Evolutionary conservation across 495 filamentous ascomycete genomes (phyloP), one percentile per base, ranked within the genome.

Genomic region (Rhizodiscina lignyota): DNA sequence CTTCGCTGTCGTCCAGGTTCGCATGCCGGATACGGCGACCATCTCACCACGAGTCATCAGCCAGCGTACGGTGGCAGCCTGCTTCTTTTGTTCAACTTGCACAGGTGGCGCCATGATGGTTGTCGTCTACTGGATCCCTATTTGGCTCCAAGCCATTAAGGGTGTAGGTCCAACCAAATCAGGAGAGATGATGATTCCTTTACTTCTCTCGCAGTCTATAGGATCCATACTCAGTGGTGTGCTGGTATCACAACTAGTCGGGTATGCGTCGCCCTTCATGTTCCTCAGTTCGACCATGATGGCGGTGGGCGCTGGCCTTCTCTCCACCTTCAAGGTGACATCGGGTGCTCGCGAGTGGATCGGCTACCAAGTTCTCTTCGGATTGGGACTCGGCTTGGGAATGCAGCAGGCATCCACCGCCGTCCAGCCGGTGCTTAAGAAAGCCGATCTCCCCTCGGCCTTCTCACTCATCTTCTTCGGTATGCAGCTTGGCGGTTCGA

Each of bases 61-160:
- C 12, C 74, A 84, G 43, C 72, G 81, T n/a, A 77, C 60, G 32
- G 68, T 93, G 8, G 65, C 64, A 45, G 60, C 61, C 2, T 52
- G 62, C 3, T 51, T 61, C 1, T 56, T 67, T 39, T 81, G 70
- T 50, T 43, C 55, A 17, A 62, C 74, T 44, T 61, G 56, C 41
- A 39, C 78, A 5, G 75, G 72, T 18, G 67, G 64, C n/a, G 53
- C 66, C 0, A 81, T 83, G 55, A 70, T 87, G 36, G 55, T 78
- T 22, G 21, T 38, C 17, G 30, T 40, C 3, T 46, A 48, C 36
- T 77, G 77, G 61, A 54, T 92, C 16, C 84, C 85, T 0, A 77
- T 87, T 44, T 94, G 79, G 78, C 91, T 94, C 63, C 85, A 94
- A 48, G 72, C 80, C 4, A 74, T 92, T 51, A 77, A 85, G 50